phyloP scores from a whole-genome alignment of 306 rosid genomes.

The Purshia tridentata region DNA sequence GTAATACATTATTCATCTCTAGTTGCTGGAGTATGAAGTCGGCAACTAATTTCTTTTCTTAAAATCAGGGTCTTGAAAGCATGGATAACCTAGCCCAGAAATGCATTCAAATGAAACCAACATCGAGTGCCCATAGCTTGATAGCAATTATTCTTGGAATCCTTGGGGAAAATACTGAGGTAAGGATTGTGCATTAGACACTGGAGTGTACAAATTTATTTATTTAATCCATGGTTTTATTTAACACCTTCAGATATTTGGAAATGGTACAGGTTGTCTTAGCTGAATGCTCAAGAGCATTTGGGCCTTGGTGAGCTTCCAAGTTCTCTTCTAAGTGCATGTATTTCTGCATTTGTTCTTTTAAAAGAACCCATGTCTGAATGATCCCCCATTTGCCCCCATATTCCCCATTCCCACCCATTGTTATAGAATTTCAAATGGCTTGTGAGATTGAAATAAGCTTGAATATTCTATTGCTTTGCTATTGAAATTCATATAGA shows the following conservation, averaged over 20 bases:
- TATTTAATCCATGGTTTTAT: constrained; percentile 10
- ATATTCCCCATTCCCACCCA: not conserved
- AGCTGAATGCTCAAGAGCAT: constrained; percentile 85
- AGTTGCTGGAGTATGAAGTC: constrained; percentile 23
- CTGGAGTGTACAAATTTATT: not conserved
- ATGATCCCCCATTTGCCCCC: not conserved
- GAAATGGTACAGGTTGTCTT: constrained; percentile 75
- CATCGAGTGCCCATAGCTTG: constrained; percentile 53
- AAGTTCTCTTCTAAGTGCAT: constrained; percentile 4
- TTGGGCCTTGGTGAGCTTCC: constrained; percentile 91
- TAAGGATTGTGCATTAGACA: constrained; percentile 27
- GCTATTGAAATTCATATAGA: constrained; percentile 17
- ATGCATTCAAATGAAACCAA: constrained; percentile 75
- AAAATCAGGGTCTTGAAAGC: constrained; percentile 81
- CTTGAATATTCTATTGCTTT: constrained; percentile 12
- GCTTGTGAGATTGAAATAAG: not conserved
- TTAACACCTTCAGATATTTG: constrained; percentile 28
- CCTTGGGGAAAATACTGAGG: constrained; percentile 92
- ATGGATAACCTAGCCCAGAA: constrained; percentile 76
- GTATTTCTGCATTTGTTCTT: not conserved
- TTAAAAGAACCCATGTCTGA: not conserved
- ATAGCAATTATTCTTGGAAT: constrained; percentile 68
- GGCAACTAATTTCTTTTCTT: constrained; percentile 12
- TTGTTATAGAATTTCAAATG: not conserved
- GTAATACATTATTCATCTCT: not conserved